Evolutionary conservation across 2,329 filamentous ascomycete genomes (phyloP), one percentile per base, ranked within the genome.

Genomic region (Nectriaceae sp.): DNA sequence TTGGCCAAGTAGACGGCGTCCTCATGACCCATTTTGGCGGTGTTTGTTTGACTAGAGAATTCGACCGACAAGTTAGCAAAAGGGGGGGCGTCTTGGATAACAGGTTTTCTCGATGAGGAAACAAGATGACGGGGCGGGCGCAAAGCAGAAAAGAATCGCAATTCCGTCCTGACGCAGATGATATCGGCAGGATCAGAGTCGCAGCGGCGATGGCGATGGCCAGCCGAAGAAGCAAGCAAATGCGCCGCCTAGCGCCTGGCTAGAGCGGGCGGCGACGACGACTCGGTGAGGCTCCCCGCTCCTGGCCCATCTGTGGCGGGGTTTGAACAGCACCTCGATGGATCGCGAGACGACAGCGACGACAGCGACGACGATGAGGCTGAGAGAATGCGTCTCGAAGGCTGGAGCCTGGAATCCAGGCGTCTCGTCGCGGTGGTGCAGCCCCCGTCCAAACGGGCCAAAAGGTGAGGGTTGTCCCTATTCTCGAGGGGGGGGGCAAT

Each of bases 1-100:
- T 97, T 97, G 79, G 94, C 94, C 75, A 97, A 88, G 78, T 97
- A 97, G 72, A 99, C 94, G 70, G 92, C 93, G 81, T 97, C 92
- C 85, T 97, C 93, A 84, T 96, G 90, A 85, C 89, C 91, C 93
- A 97, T 97, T 81, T 81, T 92, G 82, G 73, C 76, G 65, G 61
- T 65, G 56, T 66, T 63, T 51, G 46, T 36, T 37, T 47, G 53
- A 60, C 60, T 63, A 51, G 50, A 50, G 51, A 50, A 41, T 47
- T 40, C 42, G 44, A 44, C 18, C 11, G 33, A 44, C 22, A 26
- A 50, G 57, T 61, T 60, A 60, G 61, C 60, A 42, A 50, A 54
- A 54, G 24, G 24, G 13, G n/a, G n/a, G n/a, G n/a, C n/a, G n/a
- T n/a, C n/a, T n/a, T n/a, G n/a, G 55, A 49, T 61, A 42, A n/a